Evolutionary conservation across 352 stramenopile genomes (phyloP).

Genomic region (Phytophthora pinifolia): DNA sequence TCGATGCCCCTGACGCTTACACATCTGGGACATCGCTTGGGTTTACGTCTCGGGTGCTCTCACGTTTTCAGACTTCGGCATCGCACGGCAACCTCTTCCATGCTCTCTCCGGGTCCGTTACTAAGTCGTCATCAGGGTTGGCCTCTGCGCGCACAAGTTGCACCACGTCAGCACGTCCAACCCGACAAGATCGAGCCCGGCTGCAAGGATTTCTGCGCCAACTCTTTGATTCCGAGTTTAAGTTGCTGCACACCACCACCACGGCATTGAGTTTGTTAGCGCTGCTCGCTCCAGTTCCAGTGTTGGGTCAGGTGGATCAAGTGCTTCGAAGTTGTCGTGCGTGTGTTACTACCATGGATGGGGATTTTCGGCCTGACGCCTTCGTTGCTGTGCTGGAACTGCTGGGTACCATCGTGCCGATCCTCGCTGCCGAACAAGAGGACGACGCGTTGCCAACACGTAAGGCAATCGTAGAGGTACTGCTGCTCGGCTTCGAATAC

Average conservation of each 20-base stretch:
- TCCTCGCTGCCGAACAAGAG: slow-evolving; percentile 17
- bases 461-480: slow-evolving; percentile 41
- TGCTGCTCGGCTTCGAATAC: slow-evolving; percentile 62
- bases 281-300: slow-evolving; percentile 44
- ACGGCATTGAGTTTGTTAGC: slow-evolving; percentile 61
- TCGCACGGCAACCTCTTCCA: slow-evolving; percentile 65
- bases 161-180: slow-evolving; percentile 12
- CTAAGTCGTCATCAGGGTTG: slow-evolving; percentile 20
- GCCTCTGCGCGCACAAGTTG: slow-evolving; percentile 2
- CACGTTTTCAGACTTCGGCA: slow-evolving; percentile 55
- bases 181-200: slow-evolving; percentile 31
- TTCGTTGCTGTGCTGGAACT: slow-evolving; percentile 67
- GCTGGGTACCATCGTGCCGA: slow-evolving; percentile 48
- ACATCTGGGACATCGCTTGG: slow-evolving; percentile 23
- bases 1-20: slow-evolving; percentile 13
- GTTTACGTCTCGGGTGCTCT: slow-evolving; percentile 79
- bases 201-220: slow-evolving; percentile 45
- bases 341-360: slow-evolving; percentile 63
- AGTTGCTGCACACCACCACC: slow-evolving; percentile 52
- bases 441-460: slow-evolving; percentile 23
- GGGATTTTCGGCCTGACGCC: slow-evolving; percentile 64
- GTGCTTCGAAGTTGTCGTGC: slow-evolving; percentile 39
- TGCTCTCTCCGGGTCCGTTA: slow-evolving; percentile 43
- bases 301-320: slow-evolving; percentile 37
- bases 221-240: slow-evolving; percentile 65